Percentiles rank a stretch among this genome's conserved stretches.
phyloP scores from a whole-genome alignment of 176 grass and related monocot species.

The Avena atlantica region DNA sequence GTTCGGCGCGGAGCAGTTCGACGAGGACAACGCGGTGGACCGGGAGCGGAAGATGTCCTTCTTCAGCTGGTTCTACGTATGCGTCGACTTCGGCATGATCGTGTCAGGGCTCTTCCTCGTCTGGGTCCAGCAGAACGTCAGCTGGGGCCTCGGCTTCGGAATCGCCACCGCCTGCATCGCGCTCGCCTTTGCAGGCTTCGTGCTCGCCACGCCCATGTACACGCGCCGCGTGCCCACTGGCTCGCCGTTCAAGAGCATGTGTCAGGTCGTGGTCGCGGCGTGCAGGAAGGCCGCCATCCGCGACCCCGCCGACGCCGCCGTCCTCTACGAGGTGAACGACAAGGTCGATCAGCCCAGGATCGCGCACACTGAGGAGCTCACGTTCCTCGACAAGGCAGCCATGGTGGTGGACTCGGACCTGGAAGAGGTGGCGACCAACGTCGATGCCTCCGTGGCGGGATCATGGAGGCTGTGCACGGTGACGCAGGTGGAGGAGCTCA shows the following conservation, averaged over 20 bases:
- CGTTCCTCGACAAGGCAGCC: slow-evolving; percentile 77
- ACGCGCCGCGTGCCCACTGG: slow-evolving; percentile 55
- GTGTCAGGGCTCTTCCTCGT: slow-evolving; percentile 70
- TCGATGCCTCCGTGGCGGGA: neutral
- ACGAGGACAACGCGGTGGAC: slow-evolving; percentile 60
- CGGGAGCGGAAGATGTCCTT: slow-evolving; percentile 64
- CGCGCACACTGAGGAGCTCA: slow-evolving; percentile 67
- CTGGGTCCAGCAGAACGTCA: slow-evolving; percentile 85
- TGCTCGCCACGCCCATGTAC: slow-evolving; percentile 57
- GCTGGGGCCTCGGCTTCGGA: slow-evolving; percentile 84
- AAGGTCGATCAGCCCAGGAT: slow-evolving; percentile 52
- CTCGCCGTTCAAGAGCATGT: slow-evolving; percentile 69
- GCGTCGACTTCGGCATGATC: slow-evolving; percentile 78
- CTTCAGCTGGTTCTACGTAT: slow-evolving; percentile 88
- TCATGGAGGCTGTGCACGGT: slow-evolving; percentile 68
- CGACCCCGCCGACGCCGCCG: slow-evolving; percentile 38
- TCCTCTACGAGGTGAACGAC: slow-evolving; percentile 51
- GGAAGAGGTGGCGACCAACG: slow-evolving; percentile 35
- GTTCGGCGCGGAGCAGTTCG: slow-evolving; percentile 78
- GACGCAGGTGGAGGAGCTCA: slow-evolving; percentile 91
- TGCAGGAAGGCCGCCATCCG: slow-evolving; percentile 51
- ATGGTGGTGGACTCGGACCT: slow-evolving; percentile 48
- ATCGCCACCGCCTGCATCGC: slow-evolving; percentile 67
- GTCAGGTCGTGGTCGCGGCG: slow-evolving; percentile 66
- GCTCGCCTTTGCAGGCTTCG: slow-evolving; percentile 60